Percentiles rank a stretch among this genome's conserved stretches.
Conservation (phyloP, 306 rosid species). For the Quercus alba region DNA sequence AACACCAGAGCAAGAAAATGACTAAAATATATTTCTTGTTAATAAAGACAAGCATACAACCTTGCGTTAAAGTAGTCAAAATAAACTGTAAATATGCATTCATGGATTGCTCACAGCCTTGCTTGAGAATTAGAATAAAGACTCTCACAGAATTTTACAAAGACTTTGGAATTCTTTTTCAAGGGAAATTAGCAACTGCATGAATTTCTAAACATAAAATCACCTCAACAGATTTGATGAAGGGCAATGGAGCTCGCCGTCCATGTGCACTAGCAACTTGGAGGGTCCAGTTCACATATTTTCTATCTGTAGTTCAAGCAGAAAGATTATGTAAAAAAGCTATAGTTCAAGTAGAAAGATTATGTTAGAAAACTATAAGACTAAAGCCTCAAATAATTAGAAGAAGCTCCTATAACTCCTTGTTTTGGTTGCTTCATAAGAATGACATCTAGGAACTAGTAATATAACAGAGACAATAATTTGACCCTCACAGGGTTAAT, state of each 20-base stretch:
- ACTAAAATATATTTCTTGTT: background rate
- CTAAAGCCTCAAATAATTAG: constrained; percentile 15
- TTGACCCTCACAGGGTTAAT: background rate
- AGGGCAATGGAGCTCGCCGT: constrained; percentile 76
- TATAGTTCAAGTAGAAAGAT: constrained; percentile 32
- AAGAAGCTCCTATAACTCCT: background rate
- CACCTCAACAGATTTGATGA: constrained; percentile 88
- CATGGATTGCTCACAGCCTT: background rate
- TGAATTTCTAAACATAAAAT: constrained; percentile 24
- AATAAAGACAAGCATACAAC: constrained; percentile 5
- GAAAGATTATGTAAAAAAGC: constrained; percentile 28
- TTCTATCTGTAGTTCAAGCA: constrained; percentile 64
- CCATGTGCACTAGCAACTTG: constrained; percentile 79
- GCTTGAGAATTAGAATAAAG: background rate
- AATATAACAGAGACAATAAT: constrained; percentile 5
- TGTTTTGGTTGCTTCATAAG: background rate
- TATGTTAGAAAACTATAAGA: constrained; percentile 21
- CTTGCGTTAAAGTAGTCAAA: constrained; percentile 8
- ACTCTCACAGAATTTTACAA: background rate
- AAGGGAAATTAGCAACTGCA: constrained; percentile 21
- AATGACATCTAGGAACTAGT: background rate
- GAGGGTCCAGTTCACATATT: constrained; percentile 87
- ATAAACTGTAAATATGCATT: background rate
- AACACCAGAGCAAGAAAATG: background rate
- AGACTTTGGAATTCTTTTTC: background rate